Evolutionary conservation across 768 basidiomycete genomes (phyloP).

Genomic region (Pleurotus tuber-regium): DNA sequence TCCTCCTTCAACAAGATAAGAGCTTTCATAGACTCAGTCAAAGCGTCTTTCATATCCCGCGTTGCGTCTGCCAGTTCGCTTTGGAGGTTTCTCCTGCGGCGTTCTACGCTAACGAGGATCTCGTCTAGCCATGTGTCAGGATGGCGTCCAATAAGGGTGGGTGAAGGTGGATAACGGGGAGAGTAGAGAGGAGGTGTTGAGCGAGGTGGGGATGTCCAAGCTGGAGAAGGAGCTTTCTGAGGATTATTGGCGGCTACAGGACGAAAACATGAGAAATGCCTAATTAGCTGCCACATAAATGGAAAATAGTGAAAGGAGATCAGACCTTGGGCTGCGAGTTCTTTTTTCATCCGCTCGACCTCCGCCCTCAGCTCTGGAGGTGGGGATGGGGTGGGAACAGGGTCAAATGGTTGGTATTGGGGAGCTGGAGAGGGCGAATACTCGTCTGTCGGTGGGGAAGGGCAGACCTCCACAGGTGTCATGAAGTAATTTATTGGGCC

Average conservation of each 20-base stretch:
- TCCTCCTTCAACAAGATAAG: not conserved
- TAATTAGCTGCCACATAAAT: too few relatives aligned
- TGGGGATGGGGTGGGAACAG: not conserved
- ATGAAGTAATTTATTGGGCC: not conserved
- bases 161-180: not conserved
- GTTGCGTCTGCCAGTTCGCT: not conserved
- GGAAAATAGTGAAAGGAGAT: not conserved
- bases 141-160: not conserved
- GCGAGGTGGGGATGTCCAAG: not conserved
- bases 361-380: not conserved
- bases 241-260: not conserved
- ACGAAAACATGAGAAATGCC: not conserved
- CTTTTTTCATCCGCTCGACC: not conserved
- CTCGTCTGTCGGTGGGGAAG: not conserved
- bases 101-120: not conserved
- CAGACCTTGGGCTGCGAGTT: not conserved
- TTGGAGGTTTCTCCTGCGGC: not conserved
- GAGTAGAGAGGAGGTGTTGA: conserved; percentile 2
- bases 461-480: not conserved
- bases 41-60: not conserved
- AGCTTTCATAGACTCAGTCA: not conserved
- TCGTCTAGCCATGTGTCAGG: conserved; percentile 7
- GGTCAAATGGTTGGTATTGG: not conserved
- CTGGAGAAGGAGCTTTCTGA: not conserved
- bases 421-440: not conserved